Base-by-base conservation (phyloP, 2,329 filamentous ascomycete species). In the Xylaria sp. region DNA sequence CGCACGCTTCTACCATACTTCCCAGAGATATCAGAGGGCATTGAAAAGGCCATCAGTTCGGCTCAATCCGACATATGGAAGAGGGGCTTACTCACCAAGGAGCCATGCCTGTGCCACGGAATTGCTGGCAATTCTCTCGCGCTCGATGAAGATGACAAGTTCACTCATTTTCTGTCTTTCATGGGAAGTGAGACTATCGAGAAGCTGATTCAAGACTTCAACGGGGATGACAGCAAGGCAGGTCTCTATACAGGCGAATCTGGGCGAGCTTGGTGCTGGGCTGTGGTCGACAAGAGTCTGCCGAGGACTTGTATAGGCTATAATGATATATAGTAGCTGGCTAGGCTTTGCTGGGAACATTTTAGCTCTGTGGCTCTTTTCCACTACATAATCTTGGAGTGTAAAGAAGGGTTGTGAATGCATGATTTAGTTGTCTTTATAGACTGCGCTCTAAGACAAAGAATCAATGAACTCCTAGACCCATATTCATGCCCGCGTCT, bases 61-160 rank as follows among this genome's bases (percentile, higher is more conserved):
- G 88, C 85, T 2, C 81, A 86, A 64, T 82, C 82, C 18, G 85
- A 87, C 63, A 83, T 87, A 28, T 86, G 86, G 83, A 82, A 86
- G 70, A 83, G 86, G 54, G 89, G 89, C 0, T 75, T 91, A 12
- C 79, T 92, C 70, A 89, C 83, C 12, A 91, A 91, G 71, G 86
- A 89, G 73, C 88, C 89, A 1, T 90, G 87, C 74, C 76, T 92
- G 43, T 92, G 90, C 74, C 89, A 92, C 74, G 88, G 90, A 0
- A 88, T 91, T 33, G 83, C 88, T 15, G 88, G 90, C 8, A 92
- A 92, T 75, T 88, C 89, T 18, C 79, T 92, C 18, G 76, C 75
- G 28, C 62, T 78, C 5, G 71, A 69, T 1, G 63, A 64, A 5
- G 62, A 70, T 7, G 60, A 71, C 4, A 56, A 62, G 28, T 74